Conservation (phyloP, 345 rosid species). For the Salix suchowensis region DNA sequence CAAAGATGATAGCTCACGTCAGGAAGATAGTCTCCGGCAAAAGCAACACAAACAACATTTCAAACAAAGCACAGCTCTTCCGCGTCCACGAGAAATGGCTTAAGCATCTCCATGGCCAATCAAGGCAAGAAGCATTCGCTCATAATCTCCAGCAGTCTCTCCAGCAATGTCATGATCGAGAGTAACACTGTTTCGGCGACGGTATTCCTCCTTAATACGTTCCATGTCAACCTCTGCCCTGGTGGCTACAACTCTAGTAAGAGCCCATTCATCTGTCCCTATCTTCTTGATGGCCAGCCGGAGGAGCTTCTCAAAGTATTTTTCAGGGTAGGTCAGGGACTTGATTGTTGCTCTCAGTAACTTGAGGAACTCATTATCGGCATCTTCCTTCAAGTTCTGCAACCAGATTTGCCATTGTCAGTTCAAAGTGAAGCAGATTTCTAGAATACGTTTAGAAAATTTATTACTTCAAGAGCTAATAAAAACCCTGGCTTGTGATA, state of each 20-base stretch:
- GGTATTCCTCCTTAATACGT: conserved; percentile 73
- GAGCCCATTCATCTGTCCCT: conserved; percentile 87
- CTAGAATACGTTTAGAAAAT: neutral
- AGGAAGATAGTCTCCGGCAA: neutral
- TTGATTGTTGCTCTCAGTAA: conserved; percentile 65
- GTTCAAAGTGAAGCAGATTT: neutral
- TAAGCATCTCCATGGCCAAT: conserved; percentile 57
- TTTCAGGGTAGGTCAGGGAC: conserved; percentile 83
- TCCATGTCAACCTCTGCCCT: conserved; percentile 84
- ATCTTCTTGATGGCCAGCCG: conserved; percentile 63
- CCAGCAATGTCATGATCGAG: conserved; percentile 64
- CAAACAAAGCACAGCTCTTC: neutral
- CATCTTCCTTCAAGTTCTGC: conserved; percentile 70
- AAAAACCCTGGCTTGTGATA: neutral
- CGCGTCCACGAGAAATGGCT: conserved; percentile 9
- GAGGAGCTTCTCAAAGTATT: conserved; percentile 73
- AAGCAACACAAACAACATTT: neutral
- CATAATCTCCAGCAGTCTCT: conserved; percentile 80
- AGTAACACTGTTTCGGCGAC: conserved; percentile 63
- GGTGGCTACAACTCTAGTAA: conserved; percentile 68
- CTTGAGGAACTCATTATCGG: conserved; percentile 58
- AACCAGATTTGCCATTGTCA: conserved; percentile 12
- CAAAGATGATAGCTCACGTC: conserved; percentile 5
- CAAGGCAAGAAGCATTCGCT: conserved; percentile 69
- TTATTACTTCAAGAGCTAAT: neutral